Percentiles rank a stretch among this genome's conserved stretches.
Conservation (phyloP, 352 stramenopile species). For the Phytophthora pisi region DNA sequence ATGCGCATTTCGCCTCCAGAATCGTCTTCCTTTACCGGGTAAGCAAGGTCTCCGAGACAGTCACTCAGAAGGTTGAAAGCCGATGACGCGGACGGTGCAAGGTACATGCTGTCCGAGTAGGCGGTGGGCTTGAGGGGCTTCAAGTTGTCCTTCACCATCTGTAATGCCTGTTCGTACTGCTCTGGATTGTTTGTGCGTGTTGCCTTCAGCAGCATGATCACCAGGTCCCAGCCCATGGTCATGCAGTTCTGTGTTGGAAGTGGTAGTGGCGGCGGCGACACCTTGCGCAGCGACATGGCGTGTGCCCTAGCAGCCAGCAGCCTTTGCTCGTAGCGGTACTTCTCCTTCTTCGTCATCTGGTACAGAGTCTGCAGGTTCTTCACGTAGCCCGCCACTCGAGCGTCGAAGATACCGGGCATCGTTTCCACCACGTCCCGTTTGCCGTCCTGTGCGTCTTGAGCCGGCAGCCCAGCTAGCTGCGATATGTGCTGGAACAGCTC, state of each 20-base stretch:
- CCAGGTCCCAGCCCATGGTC: conserved; percentile 84
- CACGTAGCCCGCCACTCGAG: conserved; percentile 71
- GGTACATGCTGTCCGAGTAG: conserved; percentile 86
- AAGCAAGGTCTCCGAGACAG: conserved; percentile 61
- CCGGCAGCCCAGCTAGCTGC: conserved; percentile 49
- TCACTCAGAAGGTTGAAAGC: conserved; percentile 81
- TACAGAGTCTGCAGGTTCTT: conserved; percentile 76
- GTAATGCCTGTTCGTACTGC: conserved; percentile 71
- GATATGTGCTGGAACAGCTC: conserved; percentile 87
- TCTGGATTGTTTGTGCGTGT: conserved; percentile 66
- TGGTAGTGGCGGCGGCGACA: conserved; percentile 70
- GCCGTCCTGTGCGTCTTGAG: conserved; percentile 18
- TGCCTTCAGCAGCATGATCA: conserved; percentile 71
- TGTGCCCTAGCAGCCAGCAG: conserved; percentile 55
- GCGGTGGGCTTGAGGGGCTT: conserved; percentile 74
- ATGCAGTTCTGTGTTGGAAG: conserved; percentile 86
- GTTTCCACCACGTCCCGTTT: conserved; percentile 26
- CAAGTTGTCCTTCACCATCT: conserved; percentile 79
- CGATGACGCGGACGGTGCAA: conserved; percentile 70
- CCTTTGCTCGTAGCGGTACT: conserved; percentile 77
- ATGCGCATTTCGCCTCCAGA: conserved; percentile 37
- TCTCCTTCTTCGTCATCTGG: conserved; percentile 83
- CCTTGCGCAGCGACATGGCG: conserved; percentile 72
- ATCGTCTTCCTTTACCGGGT: conserved; percentile 1
- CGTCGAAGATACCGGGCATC: conserved; percentile 65